These are phyloP conservation scores for Eimeria acervulina DNA, from an alignment of 169 alveolate species.

Conservation along the genomic window DNA sequence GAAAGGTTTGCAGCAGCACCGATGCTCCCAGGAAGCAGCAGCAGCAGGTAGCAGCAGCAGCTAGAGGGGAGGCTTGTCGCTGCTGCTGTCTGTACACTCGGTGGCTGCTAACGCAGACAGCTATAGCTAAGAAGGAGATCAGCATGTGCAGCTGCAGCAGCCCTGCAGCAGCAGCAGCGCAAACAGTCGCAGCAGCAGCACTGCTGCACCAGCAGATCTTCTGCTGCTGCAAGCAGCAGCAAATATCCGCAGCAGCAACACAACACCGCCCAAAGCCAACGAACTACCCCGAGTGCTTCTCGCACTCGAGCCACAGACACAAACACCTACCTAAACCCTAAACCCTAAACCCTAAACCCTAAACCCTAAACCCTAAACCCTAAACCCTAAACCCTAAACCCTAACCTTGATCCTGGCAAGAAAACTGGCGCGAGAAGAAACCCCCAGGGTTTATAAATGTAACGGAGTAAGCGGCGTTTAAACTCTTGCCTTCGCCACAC, in stretches of 20 bases:
- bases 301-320: neutral
- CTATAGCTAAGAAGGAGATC: neutral
- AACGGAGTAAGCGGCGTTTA: slow-evolving; percentile 38
- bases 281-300: neutral
- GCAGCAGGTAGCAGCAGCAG: slow-evolving; percentile 65
- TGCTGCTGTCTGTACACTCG: slow-evolving; percentile 54
- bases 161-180: slow-evolving; percentile 47
- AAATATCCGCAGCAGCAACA: neutral
- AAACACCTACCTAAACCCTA: too few species aligned
- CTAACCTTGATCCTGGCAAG: slow-evolving; percentile 72
- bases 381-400: slow-evolving; percentile 39
- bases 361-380: slow-evolving; percentile 49
- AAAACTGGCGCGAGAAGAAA: slow-evolving; percentile 57
- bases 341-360: slow-evolving; percentile 12
- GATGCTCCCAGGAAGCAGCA: slow-evolving; percentile 46
- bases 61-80: slow-evolving; percentile 6
- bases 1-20: slow-evolving; percentile 21
- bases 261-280: neutral
- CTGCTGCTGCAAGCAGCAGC: neutral
- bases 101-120: neutral
- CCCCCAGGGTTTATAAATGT: slow-evolving; percentile 59
- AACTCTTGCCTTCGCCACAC: neutral
- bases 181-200: neutral
- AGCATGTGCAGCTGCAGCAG: slow-evolving; percentile 46
- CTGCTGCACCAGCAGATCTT: neutral